Evolutionary conservation across 805 yeast species (phyloP).

Genomic region (Starmerella gropengiesseri): DNA sequence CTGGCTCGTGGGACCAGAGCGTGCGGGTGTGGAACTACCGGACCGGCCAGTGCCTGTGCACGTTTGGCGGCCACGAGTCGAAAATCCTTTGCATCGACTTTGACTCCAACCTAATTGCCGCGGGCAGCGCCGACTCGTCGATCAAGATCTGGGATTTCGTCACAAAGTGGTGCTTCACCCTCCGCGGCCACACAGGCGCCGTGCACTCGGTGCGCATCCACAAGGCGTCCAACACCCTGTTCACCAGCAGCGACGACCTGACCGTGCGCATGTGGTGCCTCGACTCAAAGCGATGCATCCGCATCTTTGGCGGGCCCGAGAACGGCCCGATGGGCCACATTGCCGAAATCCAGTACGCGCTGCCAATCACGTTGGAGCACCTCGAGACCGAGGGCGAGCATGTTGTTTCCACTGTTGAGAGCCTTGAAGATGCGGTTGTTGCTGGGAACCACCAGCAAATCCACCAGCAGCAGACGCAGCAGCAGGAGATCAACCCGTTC

Average conservation of each 20-base stretch:
- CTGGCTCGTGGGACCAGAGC: slow-evolving; percentile 85
- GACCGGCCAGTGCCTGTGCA: slow-evolving; percentile 87
- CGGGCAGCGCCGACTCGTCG: slow-evolving; percentile 87
- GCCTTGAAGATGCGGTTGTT: background rate
- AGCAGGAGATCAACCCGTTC: background rate
- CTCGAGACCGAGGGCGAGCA: slow-evolving; percentile 38
- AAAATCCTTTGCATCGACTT: slow-evolving; percentile 80
- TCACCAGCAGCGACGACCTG: slow-evolving; percentile 83
- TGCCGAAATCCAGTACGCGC: slow-evolving; percentile 87
- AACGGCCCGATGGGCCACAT: slow-evolving; percentile 57
- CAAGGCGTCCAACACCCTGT: slow-evolving; percentile 62
- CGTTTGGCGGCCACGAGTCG: slow-evolving; percentile 85
- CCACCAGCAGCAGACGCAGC: background rate
- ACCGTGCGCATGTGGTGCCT: slow-evolving; percentile 95
- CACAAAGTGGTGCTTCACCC: slow-evolving; percentile 79
- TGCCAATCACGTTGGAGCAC: slow-evolving; percentile 70
- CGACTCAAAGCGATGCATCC: slow-evolving; percentile 62
- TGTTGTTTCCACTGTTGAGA: slow-evolving; percentile 12
- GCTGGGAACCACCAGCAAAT: too few relatives aligned
- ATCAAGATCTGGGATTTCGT: slow-evolving; percentile 96
- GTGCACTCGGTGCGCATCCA: slow-evolving; percentile 86
- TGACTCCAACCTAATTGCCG: slow-evolving; percentile 67
- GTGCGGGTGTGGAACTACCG: slow-evolving; percentile 93
- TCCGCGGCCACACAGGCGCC: slow-evolving; percentile 88
- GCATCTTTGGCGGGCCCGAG: slow-evolving; percentile 58